A percentile compares a stretch with the other conserved stretches of the same genome.
Conservation (phyloP, 202 grass and related monocot genomes). For the Setaria viridis region DNA sequence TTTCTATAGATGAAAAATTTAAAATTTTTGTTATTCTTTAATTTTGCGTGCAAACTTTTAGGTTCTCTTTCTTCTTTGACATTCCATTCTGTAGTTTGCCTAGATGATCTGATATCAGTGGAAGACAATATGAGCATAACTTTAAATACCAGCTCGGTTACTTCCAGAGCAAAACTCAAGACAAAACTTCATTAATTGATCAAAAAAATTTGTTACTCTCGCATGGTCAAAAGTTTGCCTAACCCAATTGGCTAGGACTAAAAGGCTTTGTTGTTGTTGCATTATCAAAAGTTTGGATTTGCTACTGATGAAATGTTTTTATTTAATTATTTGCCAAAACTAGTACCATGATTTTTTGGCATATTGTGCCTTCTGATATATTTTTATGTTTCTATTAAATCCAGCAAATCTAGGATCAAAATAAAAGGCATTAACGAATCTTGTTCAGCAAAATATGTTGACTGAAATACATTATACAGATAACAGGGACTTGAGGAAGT, state of each 20-base stretch:
- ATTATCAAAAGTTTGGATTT: neutral
- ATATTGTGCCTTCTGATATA: neutral
- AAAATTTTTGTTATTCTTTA: slow-evolving; percentile 22
- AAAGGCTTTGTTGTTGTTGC: neutral
- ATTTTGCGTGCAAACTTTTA: neutral
- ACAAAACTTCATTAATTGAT: neutral
- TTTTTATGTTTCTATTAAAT: slow-evolving; percentile 28
- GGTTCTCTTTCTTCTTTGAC: neutral
- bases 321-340: neutral
- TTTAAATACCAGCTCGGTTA: neutral
- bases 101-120: neutral
- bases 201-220: neutral
- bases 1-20: slow-evolving; percentile 14
- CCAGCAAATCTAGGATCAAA: slow-evolving; percentile 17
- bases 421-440: neutral
- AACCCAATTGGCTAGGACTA: neutral
- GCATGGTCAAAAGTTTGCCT: neutral
- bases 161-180: neutral
- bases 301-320: neutral
- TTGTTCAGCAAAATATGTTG: slow-evolving; percentile 24
- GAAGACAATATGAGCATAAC: slow-evolving; percentile 7
- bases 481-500: slow-evolving; percentile 7
- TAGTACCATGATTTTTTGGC: slow-evolving; percentile 4
- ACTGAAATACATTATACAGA: neutral
- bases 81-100: neutral